Base-by-base conservation (phyloP, 225 moss, liverwort and hornwort genomes). In the Pseudisothecium myosuroides region DNA sequence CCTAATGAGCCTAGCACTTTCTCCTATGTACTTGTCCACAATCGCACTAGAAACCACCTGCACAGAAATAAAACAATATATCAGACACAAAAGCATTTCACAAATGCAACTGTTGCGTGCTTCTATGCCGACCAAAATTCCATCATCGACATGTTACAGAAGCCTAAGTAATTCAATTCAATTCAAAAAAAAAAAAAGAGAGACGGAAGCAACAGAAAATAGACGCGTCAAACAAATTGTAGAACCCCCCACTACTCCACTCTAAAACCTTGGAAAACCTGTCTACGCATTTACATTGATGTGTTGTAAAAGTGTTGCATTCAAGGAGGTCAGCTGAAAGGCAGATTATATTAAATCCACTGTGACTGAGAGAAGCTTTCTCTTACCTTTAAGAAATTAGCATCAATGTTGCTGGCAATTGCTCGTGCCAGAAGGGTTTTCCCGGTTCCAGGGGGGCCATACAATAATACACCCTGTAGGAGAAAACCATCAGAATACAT, bases 21-120 rank as follows among this genome's bases (percentile, higher is more conserved):
- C 98, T 90, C 98, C 98, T 83, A 98, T 98, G 91, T 98, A 98
- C 88, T 98, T 98, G 92, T 98, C 98, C 92, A 98, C 98, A 85
- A 98, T 98, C 82, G 98, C 97, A 90, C 98, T 98, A 86, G 98
- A 98, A 81, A 98, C 98, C 62, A 98, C 98, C 98, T 98, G 94
- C 87, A 83, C 49, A 91, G 36, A 41, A 39, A 76, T 59, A 76
- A 58, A 74, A 86, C 85, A 76, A 87, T 36, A 50, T 45, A 55
- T 88, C 86, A 93, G 85, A 87, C 87, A 83, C 27, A 79, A 69
- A 75, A 63, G 54, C 37, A 88, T 28, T 28, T 45, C 37, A 59
- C 50, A 61, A 80, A 64, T 26, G 34, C 43, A 63, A 60, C 67
- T 74, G 47, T 56, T 71, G 47, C 28, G 11, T 18, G n/a, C 83